Base-by-base conservation (phyloP, 768 basidiomycete genomes). In the Amanita thiersii region DNA sequence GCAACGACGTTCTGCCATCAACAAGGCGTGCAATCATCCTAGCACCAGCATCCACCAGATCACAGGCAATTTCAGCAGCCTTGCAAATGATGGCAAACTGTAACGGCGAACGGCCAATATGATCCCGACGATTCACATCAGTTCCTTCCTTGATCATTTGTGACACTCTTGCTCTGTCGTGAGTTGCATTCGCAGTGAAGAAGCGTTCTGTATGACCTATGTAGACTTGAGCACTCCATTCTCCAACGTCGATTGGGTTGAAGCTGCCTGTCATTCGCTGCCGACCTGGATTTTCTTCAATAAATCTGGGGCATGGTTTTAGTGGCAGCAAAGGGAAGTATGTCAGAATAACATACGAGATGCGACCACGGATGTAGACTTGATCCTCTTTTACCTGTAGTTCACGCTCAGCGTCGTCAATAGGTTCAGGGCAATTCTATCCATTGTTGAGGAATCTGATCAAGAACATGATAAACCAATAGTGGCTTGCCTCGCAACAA, bases 211-310 rank as follows among this genome's bases (percentile, higher is more conserved):
- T 65, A 11, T 64, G 65, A 8, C 70, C 73, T 45, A 79, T 65
- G 53, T 80, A 82, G 7, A 73, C 77, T 47, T 77, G 72, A 24
- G 65, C 74, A 43, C 69, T 68, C 79, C 79, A 82, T 63, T 79
- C 77, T 8, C 76, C 77, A 9, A 70, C 73, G 46, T 82, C 77
- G 52, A 80, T 79, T 0, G 78, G 78, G 40, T 77, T 73, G 63
- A 81, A 81, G 50, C 73, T 75, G 1, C 79, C 79, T 1, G 77
- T 70, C 29, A 80, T 70, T 28, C 59, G 70, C 52, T 81, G 78
- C 6, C 77, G 73, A 0, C 77, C 76, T 2, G 77, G 77, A 47
- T 80, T 69, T 39, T 78, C 73, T 48, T 73, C 56, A 14, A 79
- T 72, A 54, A 79, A 80, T 25, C 76, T 77, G 43, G 8, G 2